Evolutionary conservation across 2,329 filamentous ascomycete genomes (phyloP), one percentile per base, ranked within the genome.

Genomic region (Fonsecaea erecta): DNA sequence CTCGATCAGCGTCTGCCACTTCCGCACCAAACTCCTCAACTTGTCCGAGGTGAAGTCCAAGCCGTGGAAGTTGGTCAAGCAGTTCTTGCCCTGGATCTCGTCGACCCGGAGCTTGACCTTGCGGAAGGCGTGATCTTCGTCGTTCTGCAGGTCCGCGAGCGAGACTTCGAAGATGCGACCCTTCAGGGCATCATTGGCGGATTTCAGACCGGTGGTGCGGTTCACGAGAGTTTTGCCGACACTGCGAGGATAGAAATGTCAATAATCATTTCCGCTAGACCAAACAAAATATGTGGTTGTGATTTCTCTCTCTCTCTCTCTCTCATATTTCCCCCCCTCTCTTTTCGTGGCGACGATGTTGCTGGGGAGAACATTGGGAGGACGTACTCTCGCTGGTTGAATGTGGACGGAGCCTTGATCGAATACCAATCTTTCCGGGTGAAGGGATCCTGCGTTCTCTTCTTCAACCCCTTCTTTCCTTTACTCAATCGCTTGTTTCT

Each of bases 1-100:
- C 89, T 99, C 95, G 75, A 99, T 98, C 78, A 99, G 88, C 72
- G 93, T 90, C 85, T 99, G 95, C 95, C 95, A 99, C 87, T 99
- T 99, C 86, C 95, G 93, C 76, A 99, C 95, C 74, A 99, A 90
- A 71, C 95, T 98, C 80, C 95, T 92, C 77, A 99, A 90, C 89
- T 99, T 99, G 89, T 99, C 95, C 76, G 95, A 97, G 80, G 95
- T 99, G 90, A 99, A 98, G 86, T 99, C 95, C 81, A 99, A 89
- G 76, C 95, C 95, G 89, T 99, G 93, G 91, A 99, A 99, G 90
- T 97, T 97, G 87, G 95, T 98, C 83, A 99, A 85, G 86, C 95
- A 98, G 90, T 97, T 98, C 90, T 97, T 97, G 87, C 95, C 95
- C 86, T 99, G 95, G 72, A 99, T 89, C 85, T 99, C 95, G 79